phyloP scores from a whole-genome alignment of 495 filamentous ascomycete species.

The Astrocystis sublimbata region DNA sequence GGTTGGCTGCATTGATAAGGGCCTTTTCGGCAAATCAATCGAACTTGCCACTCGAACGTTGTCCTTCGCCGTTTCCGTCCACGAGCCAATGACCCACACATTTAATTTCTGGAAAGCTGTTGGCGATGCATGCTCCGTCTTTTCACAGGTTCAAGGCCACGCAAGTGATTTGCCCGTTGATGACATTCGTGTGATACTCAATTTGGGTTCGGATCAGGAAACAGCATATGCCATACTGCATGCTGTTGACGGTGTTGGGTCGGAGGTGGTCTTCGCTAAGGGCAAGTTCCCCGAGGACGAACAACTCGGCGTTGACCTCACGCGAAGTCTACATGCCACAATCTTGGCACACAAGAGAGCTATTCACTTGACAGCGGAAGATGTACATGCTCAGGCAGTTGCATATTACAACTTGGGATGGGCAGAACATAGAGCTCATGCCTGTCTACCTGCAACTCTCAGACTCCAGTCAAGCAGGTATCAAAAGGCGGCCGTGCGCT shows the following conservation, averaged over 20 bases:
- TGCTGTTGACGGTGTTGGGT: slow-evolving; percentile 71
- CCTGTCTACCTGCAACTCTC: slow-evolving; percentile 52
- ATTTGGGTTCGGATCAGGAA: slow-evolving; percentile 46
- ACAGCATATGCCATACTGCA: slow-evolving; percentile 61
- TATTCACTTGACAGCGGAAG: slow-evolving; percentile 68
- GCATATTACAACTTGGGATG: slow-evolving; percentile 97
- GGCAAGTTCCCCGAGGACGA: slow-evolving; percentile 48
- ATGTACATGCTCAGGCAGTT: slow-evolving; percentile 89
- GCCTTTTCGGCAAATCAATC: slow-evolving; percentile 78
- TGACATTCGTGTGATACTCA: slow-evolving; percentile 57
- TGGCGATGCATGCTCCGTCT: slow-evolving; percentile 84
- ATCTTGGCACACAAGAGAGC: slow-evolving; percentile 88
- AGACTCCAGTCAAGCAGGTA: slow-evolving; percentile 60
- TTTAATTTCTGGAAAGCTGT: slow-evolving; percentile 96
- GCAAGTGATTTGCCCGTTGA: slow-evolving; percentile 58
- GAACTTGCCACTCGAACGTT: slow-evolving; percentile 62
- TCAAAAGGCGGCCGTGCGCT: slow-evolving; percentile 79
- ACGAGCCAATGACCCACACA: slow-evolving; percentile 53
- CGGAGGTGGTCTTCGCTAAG: slow-evolving; percentile 45
- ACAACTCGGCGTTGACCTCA: slow-evolving; percentile 49
- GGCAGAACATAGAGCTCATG: slow-evolving; percentile 82
- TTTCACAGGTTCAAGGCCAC: slow-evolving; percentile 71
- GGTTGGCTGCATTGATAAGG: slow-evolving; percentile 72
- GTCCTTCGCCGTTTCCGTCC: slow-evolving; percentile 39
- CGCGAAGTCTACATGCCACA: slow-evolving; percentile 59